Base-by-base conservation (phyloP, 495 filamentous ascomycete species). In the Evansstolkia leycettana region DNA sequence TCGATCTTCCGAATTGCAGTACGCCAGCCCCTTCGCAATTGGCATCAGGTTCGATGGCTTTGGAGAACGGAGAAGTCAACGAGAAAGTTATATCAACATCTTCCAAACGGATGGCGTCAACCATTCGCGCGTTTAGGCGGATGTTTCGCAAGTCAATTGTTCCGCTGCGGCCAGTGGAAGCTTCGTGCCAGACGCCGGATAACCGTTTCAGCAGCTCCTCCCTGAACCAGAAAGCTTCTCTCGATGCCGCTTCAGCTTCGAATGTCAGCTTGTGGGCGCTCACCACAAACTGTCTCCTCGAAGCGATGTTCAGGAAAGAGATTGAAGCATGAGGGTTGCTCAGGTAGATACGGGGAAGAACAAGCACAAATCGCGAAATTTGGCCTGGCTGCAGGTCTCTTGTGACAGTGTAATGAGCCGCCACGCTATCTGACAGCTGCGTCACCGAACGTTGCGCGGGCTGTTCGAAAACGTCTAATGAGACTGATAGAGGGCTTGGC, bases 201-300 rank as follows among this genome's bases (percentile, higher is more conserved):
- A 94, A 53, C 14, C 67, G 64, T 39, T 82, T 80, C 7, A 95
- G 68, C 1, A 95, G 67, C 49, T 78, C 80, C 48, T 92, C 82
- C 5, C 88, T 73, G 59, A 85, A 94, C 88, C 88, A 94, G 55
- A 94, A 94, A 1, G 79, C 77, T 60, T 94, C 85, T 26, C 88
- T 71, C 28, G 69, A 78, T 5, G 78, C 73, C 23, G 78, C 73
- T 56, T 95, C 87, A 16, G 70, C 73, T 39, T 90, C 83, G 1
- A 84, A 80, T 0, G 81, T 78, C 32, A 83, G 68, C 43, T 84
- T 83, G 40, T 73, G 72, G 28, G 78, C 76, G 49, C 78, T 87
- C 32, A 94, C 83, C 14, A 95, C 83, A 44, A 90, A 95, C 55
- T 95, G 88, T 8, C 85, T 72, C 47, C 82, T 75, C 4, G 76